Evolutionary conservation across 2,329 filamentous ascomycete species (phyloP).

Genomic region (Passalora sequoiae): DNA sequence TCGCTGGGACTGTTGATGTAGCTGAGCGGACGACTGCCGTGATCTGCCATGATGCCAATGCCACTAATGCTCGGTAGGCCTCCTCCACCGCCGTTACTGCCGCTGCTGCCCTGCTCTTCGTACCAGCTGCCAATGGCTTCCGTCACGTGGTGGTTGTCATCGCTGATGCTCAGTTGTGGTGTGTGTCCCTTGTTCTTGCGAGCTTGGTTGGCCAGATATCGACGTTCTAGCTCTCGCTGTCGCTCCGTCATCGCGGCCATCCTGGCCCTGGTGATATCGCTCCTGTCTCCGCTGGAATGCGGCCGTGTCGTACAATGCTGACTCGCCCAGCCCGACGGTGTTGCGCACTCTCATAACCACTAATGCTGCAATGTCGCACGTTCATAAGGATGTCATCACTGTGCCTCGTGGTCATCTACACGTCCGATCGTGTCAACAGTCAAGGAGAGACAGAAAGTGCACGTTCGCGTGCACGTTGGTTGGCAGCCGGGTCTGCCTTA

Average conservation of each 20-base stretch:
- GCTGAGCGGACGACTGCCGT: conserved; percentile 66
- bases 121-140: conserved; percentile 91
- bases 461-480: no score
- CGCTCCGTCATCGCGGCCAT: conserved; percentile 27
- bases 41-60: conserved; percentile 67
- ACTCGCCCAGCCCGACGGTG: conserved; percentile 4
- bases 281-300: conserved; percentile 7
- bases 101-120: conserved; percentile 42
- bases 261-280: background rate
- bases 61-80: conserved; percentile 4
- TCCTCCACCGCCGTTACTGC: background rate
- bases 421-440: no score
- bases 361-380: no score
- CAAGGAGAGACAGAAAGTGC: no score
- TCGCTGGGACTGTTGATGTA: conserved; percentile 61
- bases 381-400: no score
- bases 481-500: no score
- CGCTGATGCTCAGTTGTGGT: conserved; percentile 67
- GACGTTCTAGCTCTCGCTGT: conserved; percentile 43
- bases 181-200: conserved; percentile 45
- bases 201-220: conserved; percentile 24
- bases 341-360: conserved; percentile 1
- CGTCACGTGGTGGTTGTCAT: conserved; percentile 89
- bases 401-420: no score
- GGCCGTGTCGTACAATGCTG: conserved; percentile 9